Evolutionary conservation across 306 rosid genomes (phyloP).

Genomic region (Potentilla sterilis): DNA sequence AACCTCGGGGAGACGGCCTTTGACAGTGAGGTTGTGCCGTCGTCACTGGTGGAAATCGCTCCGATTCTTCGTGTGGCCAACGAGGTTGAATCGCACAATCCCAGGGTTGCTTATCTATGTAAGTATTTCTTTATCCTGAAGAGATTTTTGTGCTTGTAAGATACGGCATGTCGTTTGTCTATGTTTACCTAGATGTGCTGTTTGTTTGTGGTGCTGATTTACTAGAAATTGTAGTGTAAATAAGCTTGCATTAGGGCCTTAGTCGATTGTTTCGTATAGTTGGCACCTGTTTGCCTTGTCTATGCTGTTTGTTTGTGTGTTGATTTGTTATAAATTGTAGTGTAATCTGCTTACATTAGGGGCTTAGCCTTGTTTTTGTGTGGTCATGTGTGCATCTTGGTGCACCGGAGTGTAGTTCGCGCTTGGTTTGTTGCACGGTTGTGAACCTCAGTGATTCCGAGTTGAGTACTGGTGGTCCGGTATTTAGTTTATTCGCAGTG

Average conservation of each 20-base stretch:
- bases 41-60: slow-evolving; percentile 84
- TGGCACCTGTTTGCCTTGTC: not conserved
- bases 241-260: not conserved
- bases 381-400: not conserved
- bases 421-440: not conserved
- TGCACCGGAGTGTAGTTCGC: not conserved
- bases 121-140: slow-evolving; percentile 22
- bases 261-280: not conserved
- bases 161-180: not conserved
- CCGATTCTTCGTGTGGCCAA: slow-evolving; percentile 98
- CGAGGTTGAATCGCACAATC: slow-evolving; percentile 88
- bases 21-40: slow-evolving; percentile 95
- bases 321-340: no score
- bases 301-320: no score
- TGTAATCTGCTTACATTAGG: no score
- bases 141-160: not conserved
- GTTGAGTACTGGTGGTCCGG: not conserved
- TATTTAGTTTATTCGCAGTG: not conserved
- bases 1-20: slow-evolving; percentile 81
- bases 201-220: not conserved
- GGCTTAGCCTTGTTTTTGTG: not conserved
- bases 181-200: not conserved
- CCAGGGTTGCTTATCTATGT: slow-evolving; percentile 97
- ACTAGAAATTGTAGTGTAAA: not conserved
- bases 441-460: not conserved